These are phyloP conservation scores for Cutaneotrichosporon sp. DNA, from an alignment of 1,284 basidiomycete genomes.

Conservation along the genomic window DNA sequence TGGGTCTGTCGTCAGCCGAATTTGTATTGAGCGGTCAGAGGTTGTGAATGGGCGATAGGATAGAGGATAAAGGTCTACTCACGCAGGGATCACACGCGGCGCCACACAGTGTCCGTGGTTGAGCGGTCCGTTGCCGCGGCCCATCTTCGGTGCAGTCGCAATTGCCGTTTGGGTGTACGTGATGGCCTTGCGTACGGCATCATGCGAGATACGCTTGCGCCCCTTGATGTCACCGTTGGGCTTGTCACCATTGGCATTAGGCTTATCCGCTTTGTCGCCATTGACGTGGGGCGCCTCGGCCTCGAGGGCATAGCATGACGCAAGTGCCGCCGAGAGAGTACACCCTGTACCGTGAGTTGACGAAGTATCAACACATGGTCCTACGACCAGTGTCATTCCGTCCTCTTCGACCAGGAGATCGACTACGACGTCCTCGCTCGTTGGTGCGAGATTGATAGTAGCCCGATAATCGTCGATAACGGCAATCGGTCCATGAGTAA, in stretches of 20 bases:
- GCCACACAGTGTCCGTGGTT: constrained; percentile 76
- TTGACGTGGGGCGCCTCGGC: not conserved
- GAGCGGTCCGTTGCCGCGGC: constrained; percentile 77
- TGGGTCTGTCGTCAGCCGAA: constrained; percentile 56
- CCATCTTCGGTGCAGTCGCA: constrained; percentile 67
- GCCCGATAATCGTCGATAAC: constrained; percentile 29
- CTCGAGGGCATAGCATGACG: constrained; percentile 54
- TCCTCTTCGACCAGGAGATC: constrained; percentile 65
- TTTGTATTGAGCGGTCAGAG: too few species aligned
- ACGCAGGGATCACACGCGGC: constrained; percentile 62
- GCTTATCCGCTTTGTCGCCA: not conserved
- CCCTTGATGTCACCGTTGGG: not conserved
- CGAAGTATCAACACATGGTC: constrained; percentile 65
- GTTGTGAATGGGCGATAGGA: too few species aligned
- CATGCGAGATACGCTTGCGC: constrained; percentile 52
- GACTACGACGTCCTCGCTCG: constrained; percentile 61
- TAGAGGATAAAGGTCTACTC: constrained; percentile 34
- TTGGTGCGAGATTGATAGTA: constrained; percentile 9
- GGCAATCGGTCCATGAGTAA: constrained; percentile 27
- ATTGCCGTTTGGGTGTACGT: constrained; percentile 77
- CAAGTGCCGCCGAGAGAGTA: constrained; percentile 80
- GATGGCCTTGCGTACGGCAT: constrained; percentile 64
- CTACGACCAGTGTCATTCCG: constrained; percentile 61
- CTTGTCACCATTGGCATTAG: not conserved
- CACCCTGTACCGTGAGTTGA: constrained; percentile 94